phyloP scores from a whole-genome alignment of 352 stramenopile species.

The Phytophthora lateralis region DNA sequence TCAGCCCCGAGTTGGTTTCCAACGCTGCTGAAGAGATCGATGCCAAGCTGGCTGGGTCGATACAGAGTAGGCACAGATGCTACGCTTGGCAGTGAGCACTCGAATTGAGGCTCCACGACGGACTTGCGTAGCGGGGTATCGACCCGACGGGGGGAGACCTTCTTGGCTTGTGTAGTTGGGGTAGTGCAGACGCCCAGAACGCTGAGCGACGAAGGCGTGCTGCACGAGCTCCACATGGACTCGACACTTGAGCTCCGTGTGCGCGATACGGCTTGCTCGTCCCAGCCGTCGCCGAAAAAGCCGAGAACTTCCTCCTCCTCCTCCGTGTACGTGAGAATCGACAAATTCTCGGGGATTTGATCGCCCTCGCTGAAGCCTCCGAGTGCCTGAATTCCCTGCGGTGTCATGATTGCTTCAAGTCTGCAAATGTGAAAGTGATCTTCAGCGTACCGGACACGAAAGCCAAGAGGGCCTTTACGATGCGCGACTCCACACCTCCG shows the following conservation, averaged over 20 bases:
- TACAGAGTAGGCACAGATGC: slow-evolving; percentile 15
- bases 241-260: slow-evolving; percentile 14
- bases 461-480: slow-evolving; percentile 20
- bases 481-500: slow-evolving; percentile 11
- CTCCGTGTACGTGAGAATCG: slow-evolving; percentile 30
- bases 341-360: slow-evolving; percentile 22
- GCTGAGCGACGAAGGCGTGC: slow-evolving; percentile 6
- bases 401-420: slow-evolving; percentile 20
- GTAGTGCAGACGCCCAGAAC: slow-evolving; percentile 22
- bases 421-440: slow-evolving; percentile 27
- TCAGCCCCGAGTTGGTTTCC: slow-evolving; percentile 7
- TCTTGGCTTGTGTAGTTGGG: slow-evolving; percentile 8
- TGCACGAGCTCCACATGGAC: slow-evolving; percentile 16
- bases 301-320: slow-evolving; percentile 22
- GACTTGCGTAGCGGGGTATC: slow-evolving; percentile 12
- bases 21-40: slow-evolving; percentile 15
- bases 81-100: slow-evolving; percentile 3
- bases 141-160: slow-evolving; percentile 5
- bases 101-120: neutral
- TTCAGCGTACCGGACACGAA: slow-evolving; percentile 11
- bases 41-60: slow-evolving; percentile 26
- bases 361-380: slow-evolving; percentile 30
- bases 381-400: slow-evolving; percentile 12
- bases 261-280: slow-evolving; percentile 12
- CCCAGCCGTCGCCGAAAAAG: slow-evolving; percentile 29